A percentile compares a stretch with the other conserved stretches of the same genome.
Evolutionary conservation across 148 eudicot genomes (phyloP).

Genomic region (Rhododendron mucronatum): DNA sequence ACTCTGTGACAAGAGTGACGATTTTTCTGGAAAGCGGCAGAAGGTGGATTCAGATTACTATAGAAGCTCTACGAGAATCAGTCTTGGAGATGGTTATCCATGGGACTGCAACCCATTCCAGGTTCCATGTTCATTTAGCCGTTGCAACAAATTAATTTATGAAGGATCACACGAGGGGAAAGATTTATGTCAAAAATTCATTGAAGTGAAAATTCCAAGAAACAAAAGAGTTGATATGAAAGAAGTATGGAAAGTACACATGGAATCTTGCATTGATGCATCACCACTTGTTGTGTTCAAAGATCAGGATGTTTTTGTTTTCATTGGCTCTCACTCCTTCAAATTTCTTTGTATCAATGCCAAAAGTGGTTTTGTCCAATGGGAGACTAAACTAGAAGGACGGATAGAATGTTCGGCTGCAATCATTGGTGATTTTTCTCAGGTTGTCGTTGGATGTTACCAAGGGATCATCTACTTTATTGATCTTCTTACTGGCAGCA

Average conservation of each 20-base stretch:
- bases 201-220: conserved; percentile 39
- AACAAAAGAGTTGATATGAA: conserved; percentile 35
- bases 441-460: conserved; percentile 91
- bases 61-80: conserved; percentile 21
- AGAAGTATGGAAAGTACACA: conserved; percentile 30
- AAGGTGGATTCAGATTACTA: conserved; percentile 33
- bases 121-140: conserved; percentile 39
- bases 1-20: conserved; percentile 12
- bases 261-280: conserved; percentile 91
- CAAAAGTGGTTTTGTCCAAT: conserved; percentile 56
- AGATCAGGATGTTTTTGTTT: conserved; percentile 39
- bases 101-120: conserved; percentile 30
- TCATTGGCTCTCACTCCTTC: conserved; percentile 81
- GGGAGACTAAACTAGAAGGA: conserved; percentile 68
- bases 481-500: conserved; percentile 46
- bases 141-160: conserved; percentile 54
- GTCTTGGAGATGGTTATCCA: conserved; percentile 24
- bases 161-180: conserved; percentile 22
- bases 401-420: conserved; percentile 81
- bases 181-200: conserved; percentile 20
- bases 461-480: conserved; percentile 83
- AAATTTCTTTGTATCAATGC: conserved; percentile 72
- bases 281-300: conserved; percentile 70
- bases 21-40: conserved; percentile 31
- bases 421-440: conserved; percentile 63